Conservation (phyloP, 441 rosid species). For the Geranium incanum region DNA sequence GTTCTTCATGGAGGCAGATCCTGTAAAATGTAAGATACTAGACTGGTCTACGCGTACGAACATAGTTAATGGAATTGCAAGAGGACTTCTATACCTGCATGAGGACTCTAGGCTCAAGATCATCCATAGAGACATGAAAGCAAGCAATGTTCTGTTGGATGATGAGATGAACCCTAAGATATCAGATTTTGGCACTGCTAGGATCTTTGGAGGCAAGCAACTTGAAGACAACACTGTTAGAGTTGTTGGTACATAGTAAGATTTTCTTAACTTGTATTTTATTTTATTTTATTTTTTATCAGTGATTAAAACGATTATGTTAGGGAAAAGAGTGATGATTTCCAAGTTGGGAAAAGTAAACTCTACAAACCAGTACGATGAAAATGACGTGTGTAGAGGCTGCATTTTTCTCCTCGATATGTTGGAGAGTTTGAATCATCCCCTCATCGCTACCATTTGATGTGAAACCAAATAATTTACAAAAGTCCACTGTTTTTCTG, state of each 20-base stretch:
- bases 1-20: conserved; percentile 21
- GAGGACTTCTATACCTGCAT: conserved; percentile 48
- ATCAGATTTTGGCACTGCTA: conserved; percentile 48
- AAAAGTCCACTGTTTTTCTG: no score
- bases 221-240: conserved; percentile 23
- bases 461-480: no score
- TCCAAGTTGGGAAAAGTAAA: no score
- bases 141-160: conserved; percentile 40
- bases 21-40: conserved; percentile 22
- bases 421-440: no score
- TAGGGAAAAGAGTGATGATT: no score
- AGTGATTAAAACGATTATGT: no score
- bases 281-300: no score
- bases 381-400: no score
- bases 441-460: no score
- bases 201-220: conserved; percentile 31
- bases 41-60: conserved; percentile 41
- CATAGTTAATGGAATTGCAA: conserved; percentile 43
- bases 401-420: no score
- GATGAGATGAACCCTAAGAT: conserved; percentile 43
- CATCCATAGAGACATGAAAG: conserved; percentile 43
- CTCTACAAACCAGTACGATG: no score
- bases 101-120: conserved; percentile 35
- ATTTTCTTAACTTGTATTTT: neutral
- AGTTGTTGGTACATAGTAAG: conserved; percentile 45